Conservation (phyloP, 2,329 filamentous ascomycete genomes). For the Didymellaceae sp. region DNA sequence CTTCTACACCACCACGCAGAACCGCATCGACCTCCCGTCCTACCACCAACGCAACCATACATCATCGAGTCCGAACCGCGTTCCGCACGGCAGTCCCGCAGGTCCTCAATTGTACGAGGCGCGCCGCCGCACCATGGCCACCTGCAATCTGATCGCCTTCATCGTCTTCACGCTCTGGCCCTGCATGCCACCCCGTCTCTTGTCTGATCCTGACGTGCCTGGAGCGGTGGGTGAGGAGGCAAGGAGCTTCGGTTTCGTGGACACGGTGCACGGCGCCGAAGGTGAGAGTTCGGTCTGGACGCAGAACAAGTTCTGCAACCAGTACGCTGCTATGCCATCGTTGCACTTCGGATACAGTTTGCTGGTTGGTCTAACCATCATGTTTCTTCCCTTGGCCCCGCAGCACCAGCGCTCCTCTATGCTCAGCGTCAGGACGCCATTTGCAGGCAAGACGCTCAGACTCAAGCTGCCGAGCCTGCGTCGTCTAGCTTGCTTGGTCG, state of each 20-base stretch:
- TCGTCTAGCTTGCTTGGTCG: conserved; percentile 56
- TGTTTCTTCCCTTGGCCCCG: conserved; percentile 67
- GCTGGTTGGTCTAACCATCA: conserved; percentile 73
- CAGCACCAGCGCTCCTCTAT: conserved; percentile 56
- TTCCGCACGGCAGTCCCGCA: conserved; percentile 47
- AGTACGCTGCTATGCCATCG: conserved; percentile 79
- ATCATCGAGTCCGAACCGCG: conserved; percentile 15
- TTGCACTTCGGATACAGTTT: conserved; percentile 79
- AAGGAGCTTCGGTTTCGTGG: conserved; percentile 65
- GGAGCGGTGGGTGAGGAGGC: conserved; percentile 64
- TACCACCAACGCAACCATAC: conserved; percentile 47
- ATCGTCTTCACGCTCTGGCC: conserved; percentile 66
- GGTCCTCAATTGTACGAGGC: conserved; percentile 63
- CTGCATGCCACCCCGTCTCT: conserved; percentile 65
- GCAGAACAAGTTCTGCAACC: conserved; percentile 75
- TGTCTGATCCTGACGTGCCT: conserved; percentile 60
- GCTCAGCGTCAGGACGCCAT: conserved; percentile 41
- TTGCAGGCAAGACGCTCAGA: conserved; percentile 33
- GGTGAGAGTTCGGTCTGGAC: conserved; percentile 75
- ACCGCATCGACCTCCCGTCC: conserved; percentile 54
- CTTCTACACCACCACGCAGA: conserved; percentile 71
- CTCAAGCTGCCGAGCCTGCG: conserved; percentile 57
- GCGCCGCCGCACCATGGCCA: conserved; percentile 62
- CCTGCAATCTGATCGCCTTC: conserved; percentile 66
- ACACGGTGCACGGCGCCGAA: conserved; percentile 63